Conservation (phyloP, 2,329 filamentous ascomycete species). For the Neonectria ditissima region DNA sequence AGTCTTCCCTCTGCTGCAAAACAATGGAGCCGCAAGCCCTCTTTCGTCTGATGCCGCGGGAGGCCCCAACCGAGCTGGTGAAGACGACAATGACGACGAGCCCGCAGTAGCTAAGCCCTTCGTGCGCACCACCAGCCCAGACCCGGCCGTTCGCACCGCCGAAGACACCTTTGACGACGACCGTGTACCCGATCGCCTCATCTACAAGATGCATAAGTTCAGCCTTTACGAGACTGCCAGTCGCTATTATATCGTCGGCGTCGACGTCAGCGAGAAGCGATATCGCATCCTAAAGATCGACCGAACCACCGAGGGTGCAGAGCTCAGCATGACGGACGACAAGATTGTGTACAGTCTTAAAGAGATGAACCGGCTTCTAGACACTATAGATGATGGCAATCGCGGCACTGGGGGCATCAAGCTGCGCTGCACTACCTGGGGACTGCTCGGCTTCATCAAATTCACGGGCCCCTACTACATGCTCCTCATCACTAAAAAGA, state of each 20-base stretch:
- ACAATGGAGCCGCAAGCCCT: constrained; percentile 49
- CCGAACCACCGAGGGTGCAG: constrained; percentile 80
- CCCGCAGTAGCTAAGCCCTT: constrained; percentile 69
- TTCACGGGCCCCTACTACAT: constrained; percentile 98
- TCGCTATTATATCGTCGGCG: constrained; percentile 93
- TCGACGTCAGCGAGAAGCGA: constrained; percentile 87
- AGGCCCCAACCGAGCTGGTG: constrained; percentile 41
- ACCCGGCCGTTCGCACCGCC: constrained; percentile 50
- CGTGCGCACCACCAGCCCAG: constrained; percentile 65
- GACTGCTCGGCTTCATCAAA: constrained; percentile 91
- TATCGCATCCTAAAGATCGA: constrained; percentile 97
- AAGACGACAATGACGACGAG: constrained; percentile 70
- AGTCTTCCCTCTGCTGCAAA: constrained; percentile 52
- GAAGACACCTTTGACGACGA: constrained; percentile 51
- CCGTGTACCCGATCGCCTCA: constrained; percentile 51
- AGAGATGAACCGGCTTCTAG: constrained; percentile 93
- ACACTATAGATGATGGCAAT: constrained; percentile 95
- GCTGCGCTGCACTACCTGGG: constrained; percentile 91
- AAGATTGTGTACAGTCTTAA: constrained; percentile 93
- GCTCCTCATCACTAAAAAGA: constrained; percentile 95
- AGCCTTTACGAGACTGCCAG: constrained; percentile 96
- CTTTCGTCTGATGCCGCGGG: constrained; percentile 43
- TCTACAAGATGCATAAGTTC: constrained; percentile 90
- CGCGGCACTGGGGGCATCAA: constrained; percentile 90
- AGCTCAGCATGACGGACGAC: constrained; percentile 89